Evolutionary conservation across 257 asterid species (phyloP), one percentile per base, ranked within the genome.

Genomic region (Marsdenia floribunda): DNA sequence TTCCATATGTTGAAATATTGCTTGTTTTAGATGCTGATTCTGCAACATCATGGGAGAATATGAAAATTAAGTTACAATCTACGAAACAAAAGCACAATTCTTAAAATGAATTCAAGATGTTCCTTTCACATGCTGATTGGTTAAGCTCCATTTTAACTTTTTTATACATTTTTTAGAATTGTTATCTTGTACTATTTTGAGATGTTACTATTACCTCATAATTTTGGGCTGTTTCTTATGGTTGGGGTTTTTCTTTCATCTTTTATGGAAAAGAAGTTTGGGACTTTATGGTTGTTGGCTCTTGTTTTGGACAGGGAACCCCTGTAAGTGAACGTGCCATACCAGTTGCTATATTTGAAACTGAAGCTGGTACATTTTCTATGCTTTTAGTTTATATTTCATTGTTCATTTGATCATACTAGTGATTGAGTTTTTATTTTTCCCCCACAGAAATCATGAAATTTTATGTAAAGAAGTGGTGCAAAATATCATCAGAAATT

Each of bases 321-420:
- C 97, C 98, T 58, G 99, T 95, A 79, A 95, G 98, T 37, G 99
- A 95, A 88, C 98, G 99, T 78, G 99, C 99, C 76, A 84, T 95
- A 79, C 99, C 99, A 53, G 99, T 95, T 82, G 99, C 99, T 74
- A 90, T 95, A 81, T 95, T 95, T 83, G 97, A 90, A 87, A 88
- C 98, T 79, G 93, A 90, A 77, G 76, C 94, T 49, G 98, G 98
- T 95, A 79, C 40, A 37, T 61, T 78, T 65, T 67, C 12, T 18
- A 3, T 18, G 53, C 6, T 47, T 81, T 52, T 35, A 44, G 46
- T 77, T 71, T 71, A 78, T 16, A 38, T 64, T 37, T 78, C 71
- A 64, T 63, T 46, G 44, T 84, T 66, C 66, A 75, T 76, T 77
- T 71, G 79, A 70, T 71, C 70, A 72, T 80, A 57, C 72, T 44